Conservation (phyloP, 768 basidiomycete species). For the Leccinellum albellum region DNA sequence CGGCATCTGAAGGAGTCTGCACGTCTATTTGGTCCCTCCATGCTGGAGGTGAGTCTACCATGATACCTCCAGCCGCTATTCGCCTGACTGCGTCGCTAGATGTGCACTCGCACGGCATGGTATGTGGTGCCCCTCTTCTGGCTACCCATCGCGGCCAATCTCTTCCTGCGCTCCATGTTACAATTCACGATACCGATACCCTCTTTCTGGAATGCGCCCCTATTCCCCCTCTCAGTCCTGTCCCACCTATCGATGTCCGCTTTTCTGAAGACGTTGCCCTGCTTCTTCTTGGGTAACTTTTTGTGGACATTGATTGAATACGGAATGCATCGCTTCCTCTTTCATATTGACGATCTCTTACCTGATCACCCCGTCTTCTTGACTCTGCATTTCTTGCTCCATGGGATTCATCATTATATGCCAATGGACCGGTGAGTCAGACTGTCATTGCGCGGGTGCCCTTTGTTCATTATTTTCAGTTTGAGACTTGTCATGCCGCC, state of each 20-base stretch:
- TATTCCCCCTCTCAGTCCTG: constrained; percentile 50
- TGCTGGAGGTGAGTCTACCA: constrained; percentile 63
- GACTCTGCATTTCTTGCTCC: constrained; percentile 85
- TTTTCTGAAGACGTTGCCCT: constrained; percentile 52
- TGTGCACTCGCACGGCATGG: constrained; percentile 86
- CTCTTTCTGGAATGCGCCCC: constrained; percentile 53
- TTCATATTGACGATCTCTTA: constrained; percentile 86
- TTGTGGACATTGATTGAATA: constrained; percentile 97
- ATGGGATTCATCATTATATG: constrained; percentile 96
- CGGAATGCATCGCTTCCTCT: constrained; percentile 89
- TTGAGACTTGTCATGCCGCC: constrained; percentile 98
- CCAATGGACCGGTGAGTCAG: constrained; percentile 84
- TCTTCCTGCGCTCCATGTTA: constrained; percentile 76
- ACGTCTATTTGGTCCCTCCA: constrained; percentile 76
- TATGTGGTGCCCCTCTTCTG: constrained; percentile 90
- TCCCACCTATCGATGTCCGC: constrained; percentile 47
- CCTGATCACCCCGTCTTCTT: constrained; percentile 82
- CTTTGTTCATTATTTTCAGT: constrained; percentile 34
- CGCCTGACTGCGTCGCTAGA: constrained; percentile 35
- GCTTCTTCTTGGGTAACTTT: constrained; percentile 81
- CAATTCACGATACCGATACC: constrained; percentile 77
- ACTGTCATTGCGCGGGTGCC: background rate
- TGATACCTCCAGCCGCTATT: background rate
- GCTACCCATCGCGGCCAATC: constrained; percentile 79
- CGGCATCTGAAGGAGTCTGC: constrained; percentile 82